phyloP scores from a whole-genome alignment of 163 green algal species.

The Chloromonas sp. region DNA sequence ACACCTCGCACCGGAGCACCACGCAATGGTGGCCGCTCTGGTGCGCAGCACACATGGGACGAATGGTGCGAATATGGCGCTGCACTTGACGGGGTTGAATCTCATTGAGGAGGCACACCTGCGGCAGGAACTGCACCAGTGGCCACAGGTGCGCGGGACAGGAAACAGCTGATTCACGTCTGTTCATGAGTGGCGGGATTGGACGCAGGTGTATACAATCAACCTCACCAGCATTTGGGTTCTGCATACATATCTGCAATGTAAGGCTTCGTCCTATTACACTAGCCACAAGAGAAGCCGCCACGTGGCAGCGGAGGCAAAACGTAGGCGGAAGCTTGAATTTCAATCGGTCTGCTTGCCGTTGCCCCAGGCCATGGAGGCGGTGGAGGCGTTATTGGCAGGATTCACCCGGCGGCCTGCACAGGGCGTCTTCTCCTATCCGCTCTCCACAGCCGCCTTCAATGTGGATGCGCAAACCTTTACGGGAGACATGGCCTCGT shows the following conservation, averaged over 20 bases:
- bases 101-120: constrained; percentile 54
- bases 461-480: neutral
- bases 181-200: neutral
- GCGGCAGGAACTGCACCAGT: constrained; percentile 25
- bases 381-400: constrained; percentile 22
- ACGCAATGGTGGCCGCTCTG: constrained; percentile 60
- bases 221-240: too few relatives aligned
- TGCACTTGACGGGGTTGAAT: constrained; percentile 50
- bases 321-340: too few relatives aligned
- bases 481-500: neutral
- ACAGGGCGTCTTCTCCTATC: constrained; percentile 5
- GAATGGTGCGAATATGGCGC: constrained; percentile 37
- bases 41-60: constrained; percentile 46
- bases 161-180: too few relatives aligned
- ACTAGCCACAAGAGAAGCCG: too few relatives aligned
- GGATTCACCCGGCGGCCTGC: constrained; percentile 12
- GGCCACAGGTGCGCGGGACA: constrained; percentile 20
- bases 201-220: too few relatives aligned
- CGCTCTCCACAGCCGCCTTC: constrained; percentile 17
- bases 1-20: constrained; percentile 46
- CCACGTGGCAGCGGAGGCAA: too few relatives aligned
- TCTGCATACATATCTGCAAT: too few relatives aligned
- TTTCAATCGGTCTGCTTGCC: neutral
- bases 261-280: too few relatives aligned
- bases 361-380: constrained; percentile 20